Conservation (phyloP, 768 basidiomycete genomes). For the Mycena chlorophos region DNA sequence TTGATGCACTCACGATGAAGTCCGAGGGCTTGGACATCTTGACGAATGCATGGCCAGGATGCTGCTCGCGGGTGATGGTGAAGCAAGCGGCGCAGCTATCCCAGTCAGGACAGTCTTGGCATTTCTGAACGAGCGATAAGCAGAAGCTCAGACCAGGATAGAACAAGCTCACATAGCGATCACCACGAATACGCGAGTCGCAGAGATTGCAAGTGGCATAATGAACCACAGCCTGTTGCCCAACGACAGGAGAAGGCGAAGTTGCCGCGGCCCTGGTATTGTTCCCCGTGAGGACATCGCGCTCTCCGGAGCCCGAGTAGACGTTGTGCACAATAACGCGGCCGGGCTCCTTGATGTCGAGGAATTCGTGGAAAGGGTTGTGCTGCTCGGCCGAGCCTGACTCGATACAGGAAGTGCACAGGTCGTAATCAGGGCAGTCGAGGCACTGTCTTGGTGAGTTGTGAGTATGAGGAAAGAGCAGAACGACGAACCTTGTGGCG, state of each 20-base stretch:
- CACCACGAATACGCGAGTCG: slow-evolving; percentile 65
- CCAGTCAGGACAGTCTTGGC: slow-evolving; percentile 78
- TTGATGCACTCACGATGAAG: slow-evolving; percentile 49
- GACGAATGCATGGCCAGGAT: slow-evolving; percentile 76
- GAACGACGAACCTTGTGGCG: slow-evolving; percentile 66
- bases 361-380: slow-evolving; percentile 68
- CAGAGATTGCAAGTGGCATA: slow-evolving; percentile 76
- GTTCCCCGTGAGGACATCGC: slow-evolving; percentile 15
- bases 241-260: slow-evolving; percentile 13
- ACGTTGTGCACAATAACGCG: slow-evolving; percentile 66
- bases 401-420: slow-evolving; percentile 60
- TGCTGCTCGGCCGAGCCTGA: slow-evolving; percentile 52
- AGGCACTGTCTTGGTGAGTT: slow-evolving; percentile 1
- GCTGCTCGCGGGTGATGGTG: slow-evolving; percentile 68
- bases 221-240: slow-evolving; percentile 44
- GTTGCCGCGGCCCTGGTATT: slow-evolving; percentile 12
- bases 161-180: slow-evolving; percentile 61
- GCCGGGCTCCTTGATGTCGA: slow-evolving; percentile 65
- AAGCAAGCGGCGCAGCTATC: slow-evolving; percentile 76
- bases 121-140: slow-evolving; percentile 57
- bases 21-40: slow-evolving; percentile 55
- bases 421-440: slow-evolving; percentile 59
- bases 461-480: not conserved
- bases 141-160: not conserved
- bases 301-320: slow-evolving; percentile 41